Conservation (phyloP, 1,139 yeast genomes). For the Kurtzmaniella natalensis region DNA sequence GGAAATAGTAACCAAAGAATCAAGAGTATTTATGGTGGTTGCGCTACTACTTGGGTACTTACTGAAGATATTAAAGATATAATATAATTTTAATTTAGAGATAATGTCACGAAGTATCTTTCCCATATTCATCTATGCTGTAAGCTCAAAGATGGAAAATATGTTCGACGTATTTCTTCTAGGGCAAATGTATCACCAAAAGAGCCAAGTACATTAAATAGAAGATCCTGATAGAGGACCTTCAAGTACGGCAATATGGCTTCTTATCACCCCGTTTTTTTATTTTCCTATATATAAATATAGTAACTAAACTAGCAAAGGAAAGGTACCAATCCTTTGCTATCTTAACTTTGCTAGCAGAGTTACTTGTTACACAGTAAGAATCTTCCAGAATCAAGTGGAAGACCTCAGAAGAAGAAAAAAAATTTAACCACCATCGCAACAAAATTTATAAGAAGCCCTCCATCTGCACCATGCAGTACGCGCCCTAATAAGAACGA, state of each 20-base stretch:
- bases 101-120: constrained; percentile 72
- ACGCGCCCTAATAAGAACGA: too few relatives aligned
- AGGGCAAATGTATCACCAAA: constrained; percentile 57
- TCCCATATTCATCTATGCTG: constrained; percentile 67
- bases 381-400: too few relatives aligned
- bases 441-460: too few relatives aligned
- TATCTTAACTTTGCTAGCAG: too few relatives aligned
- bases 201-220: constrained; percentile 2
- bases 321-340: too few relatives aligned
- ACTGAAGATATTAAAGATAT: constrained; percentile 7
- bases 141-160: constrained; percentile 70
- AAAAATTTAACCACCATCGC: too few relatives aligned
- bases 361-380: too few relatives aligned
- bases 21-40: constrained; percentile 21
- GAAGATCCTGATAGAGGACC: constrained; percentile 3
- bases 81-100: constrained; percentile 12
- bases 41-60: constrained; percentile 43
- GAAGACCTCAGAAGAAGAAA: too few relatives aligned
- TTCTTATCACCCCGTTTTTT: constrained; percentile 28
- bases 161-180: constrained; percentile 67
- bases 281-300: too few relatives aligned
- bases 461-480: too few relatives aligned
- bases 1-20: background rate
- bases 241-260: constrained; percentile 13
- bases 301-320: too few relatives aligned